A percentile compares a stretch with the other conserved stretches of the same genome.
phyloP scores from a whole-genome alignment of 2,329 filamentous ascomycete species.

The Ophiostoma sp. region DNA sequence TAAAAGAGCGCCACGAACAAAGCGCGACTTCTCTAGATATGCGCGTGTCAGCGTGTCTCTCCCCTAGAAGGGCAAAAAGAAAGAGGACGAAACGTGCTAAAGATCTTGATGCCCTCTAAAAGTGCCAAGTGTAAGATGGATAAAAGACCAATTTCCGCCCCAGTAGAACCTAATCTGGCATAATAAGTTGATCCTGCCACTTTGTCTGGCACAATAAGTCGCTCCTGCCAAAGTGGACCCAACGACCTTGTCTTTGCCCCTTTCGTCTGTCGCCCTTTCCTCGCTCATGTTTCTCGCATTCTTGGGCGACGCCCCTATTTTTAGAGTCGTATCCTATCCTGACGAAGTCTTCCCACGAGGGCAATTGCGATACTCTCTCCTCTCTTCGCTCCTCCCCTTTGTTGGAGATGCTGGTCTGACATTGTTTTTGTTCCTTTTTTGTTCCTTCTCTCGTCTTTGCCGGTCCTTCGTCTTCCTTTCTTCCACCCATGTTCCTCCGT shows the following conservation, averaged over 20 bases:
- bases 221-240: conserved; percentile 18
- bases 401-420: conserved; percentile 1
- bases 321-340: neutral
- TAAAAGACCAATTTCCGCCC: neutral
- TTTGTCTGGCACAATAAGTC: neutral
- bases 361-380: neutral
- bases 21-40: neutral
- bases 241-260: neutral
- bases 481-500: neutral
- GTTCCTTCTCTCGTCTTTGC: neutral
- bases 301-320: conserved; percentile 10
- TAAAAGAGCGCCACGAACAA: neutral
- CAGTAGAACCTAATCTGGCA: neutral
- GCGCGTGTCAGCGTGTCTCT: too few relatives aligned
- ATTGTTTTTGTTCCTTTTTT: neutral
- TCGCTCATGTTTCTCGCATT: neutral
- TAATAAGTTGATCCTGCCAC: neutral
- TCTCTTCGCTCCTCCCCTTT: neutral
- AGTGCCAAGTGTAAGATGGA: neutral
- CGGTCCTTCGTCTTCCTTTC: neutral
- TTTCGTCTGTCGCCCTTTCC: neutral
- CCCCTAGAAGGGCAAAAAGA: neutral
- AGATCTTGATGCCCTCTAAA: neutral
- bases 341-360: neutral
- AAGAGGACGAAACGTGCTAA: neutral